Base-by-base conservation (phyloP, 1,284 basidiomycete species). In the Coriolopsis trogii region DNA sequence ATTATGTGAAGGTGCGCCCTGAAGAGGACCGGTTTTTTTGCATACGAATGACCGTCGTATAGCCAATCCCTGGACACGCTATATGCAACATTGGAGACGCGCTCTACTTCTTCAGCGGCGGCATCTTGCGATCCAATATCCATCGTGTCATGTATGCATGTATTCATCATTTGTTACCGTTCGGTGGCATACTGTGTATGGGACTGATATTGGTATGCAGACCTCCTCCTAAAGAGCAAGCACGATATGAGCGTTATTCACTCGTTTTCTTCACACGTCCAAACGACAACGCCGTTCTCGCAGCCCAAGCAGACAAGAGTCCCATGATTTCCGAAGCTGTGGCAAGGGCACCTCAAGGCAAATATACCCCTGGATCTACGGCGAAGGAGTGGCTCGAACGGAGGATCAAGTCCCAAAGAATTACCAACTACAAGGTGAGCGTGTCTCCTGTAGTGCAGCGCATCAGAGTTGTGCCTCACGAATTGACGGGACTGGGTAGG, bases 1-100 rank as follows among this genome's bases (percentile, higher is more conserved):
- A 81, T 58, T 89, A 87, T 57, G 74, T 89, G 56, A 79, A 79
- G 73, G 84, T 83, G 46, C 12, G 61, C 44, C 24, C 12, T 6
- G 4, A 16, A 42, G n/a, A n/a, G n/a, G n/a, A n/a, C n/a, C n/a
- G n/a, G n/a, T n/a, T n/a, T n/a, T 20, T 8, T 28, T 34, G 9
- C 37, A 69, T n/a, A 67, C 67, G 67, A 4, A 55, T 75, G 62
- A 62, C 70, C 7, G 66, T 71, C 28, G 71, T 73, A 18, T 34
- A 70, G 68, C 68, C 68, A 2, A 56, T 69, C 9, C 62, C 66
- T 3, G 67, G 67, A 2, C 66, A 67, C 24, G 68, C 67, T 0
- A 66, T 73, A 29, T 69, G 71, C 62, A 73, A 73, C 57, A 51
- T 73, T 16, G 72, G 73, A 18, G 73, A 75, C 50, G 70, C 73